Conservation (phyloP, 768 basidiomycete genomes). For the Ramaria rubella region DNA sequence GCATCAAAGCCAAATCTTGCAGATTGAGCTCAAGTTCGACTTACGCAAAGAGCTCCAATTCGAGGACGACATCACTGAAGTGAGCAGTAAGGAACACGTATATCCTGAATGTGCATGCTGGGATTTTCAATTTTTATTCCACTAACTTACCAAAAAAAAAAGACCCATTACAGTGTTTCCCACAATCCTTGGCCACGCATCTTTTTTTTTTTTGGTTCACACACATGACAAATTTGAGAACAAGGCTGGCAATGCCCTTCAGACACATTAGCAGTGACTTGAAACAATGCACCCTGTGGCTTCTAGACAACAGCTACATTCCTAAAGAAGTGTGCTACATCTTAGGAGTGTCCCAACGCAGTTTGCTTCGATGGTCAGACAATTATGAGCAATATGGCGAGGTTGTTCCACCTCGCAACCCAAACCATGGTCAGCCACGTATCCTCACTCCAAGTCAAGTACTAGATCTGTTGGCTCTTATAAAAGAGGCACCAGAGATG, state of each 20-base stretch:
- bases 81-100: too few species aligned
- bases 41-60: too few species aligned
- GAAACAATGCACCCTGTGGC: too few species aligned
- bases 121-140: too few species aligned
- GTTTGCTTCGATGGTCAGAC: neutral
- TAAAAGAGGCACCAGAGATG: slow-evolving; percentile 15
- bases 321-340: neutral
- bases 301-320: neutral
- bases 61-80: neutral
- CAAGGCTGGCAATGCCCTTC: neutral
- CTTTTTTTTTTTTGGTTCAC: too few species aligned
- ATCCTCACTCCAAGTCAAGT: neutral
- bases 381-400: neutral
- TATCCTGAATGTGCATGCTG: too few species aligned
- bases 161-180: neutral
- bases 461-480: neutral
- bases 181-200: neutral
- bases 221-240: neutral
- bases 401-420: neutral
- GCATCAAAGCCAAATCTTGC: slow-evolving; percentile 22
- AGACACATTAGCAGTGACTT: too few species aligned
- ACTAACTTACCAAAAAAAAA: too few species aligned
- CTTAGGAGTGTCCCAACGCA: neutral
- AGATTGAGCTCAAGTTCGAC: slow-evolving; percentile 22
- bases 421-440: neutral